phyloP scores from a whole-genome alignment of 345 rosid genomes.

The Cardiospermum halicacabum region DNA sequence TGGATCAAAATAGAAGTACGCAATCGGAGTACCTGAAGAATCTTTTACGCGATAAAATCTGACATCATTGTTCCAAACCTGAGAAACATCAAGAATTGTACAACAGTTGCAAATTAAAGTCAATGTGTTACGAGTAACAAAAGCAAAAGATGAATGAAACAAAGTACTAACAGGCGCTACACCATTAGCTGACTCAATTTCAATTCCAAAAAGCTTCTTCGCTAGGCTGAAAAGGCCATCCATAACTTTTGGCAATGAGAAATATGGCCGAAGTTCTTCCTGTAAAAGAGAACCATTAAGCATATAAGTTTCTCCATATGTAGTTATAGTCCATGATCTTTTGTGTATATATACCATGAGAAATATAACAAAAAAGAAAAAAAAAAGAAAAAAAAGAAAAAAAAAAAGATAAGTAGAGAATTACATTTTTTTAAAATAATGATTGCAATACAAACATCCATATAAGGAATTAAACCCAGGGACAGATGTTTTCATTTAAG shows the following conservation, averaged over 20 bases:
- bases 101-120: constrained; percentile 16
- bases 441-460: background rate
- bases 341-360: too few relatives aligned
- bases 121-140: background rate
- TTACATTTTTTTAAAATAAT: background rate
- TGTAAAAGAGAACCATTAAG: constrained; percentile 23
- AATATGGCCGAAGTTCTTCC: constrained; percentile 90
- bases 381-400: background rate
- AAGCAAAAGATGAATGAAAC: constrained; percentile 2
- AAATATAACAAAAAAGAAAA: background rate
- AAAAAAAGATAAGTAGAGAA: background rate
- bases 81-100: constrained; percentile 19
- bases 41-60: constrained; percentile 79
- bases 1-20: constrained; percentile 95
- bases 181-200: constrained; percentile 84
- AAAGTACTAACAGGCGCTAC: constrained; percentile 62
- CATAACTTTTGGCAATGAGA: constrained; percentile 85
- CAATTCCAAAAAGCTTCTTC: constrained; percentile 63
- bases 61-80: constrained; percentile 92
- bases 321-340: too few relatives aligned
- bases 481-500: background rate
- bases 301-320: background rate
- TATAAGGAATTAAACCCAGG: background rate
- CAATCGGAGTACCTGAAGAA: constrained; percentile 67
- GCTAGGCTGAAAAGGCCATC: constrained; percentile 80